Evolutionary conservation across 202 grass and related monocot genomes (phyloP), one percentile per base, ranked within the genome.

Genomic region (Eragrostis tef): DNA sequence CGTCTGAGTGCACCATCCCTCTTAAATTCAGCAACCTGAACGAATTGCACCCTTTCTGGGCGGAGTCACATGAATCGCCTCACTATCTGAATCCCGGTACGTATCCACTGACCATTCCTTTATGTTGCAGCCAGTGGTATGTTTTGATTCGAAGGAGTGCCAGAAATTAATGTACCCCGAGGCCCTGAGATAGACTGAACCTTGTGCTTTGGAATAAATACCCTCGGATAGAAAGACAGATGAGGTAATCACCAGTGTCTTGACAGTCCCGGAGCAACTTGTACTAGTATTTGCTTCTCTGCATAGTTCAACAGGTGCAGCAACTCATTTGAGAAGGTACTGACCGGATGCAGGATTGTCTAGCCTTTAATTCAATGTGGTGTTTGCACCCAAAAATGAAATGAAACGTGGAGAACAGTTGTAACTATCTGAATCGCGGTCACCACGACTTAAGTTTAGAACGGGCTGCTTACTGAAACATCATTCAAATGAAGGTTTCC

Each of bases 1-100:
- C 0, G 43, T 16, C 15, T 10, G 52, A 24, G 25, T 11, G 48
- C 52, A 17, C 74, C 73, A 67, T 43, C 5, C 50, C 49, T 73
- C 60, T 78, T 85, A 74, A 81, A 83, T 83, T 21, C 56, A 27
- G 78, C 59, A 48, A 49, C 31, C 67, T 60, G 45, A 74, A 66
- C 76, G 67, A 70, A 79, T 70, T 71, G 61, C 39, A 27, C 78
- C 61, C 48, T 78, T 68, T 72, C 39, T 43, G 67, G 50, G 69
- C 24, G 52, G 70, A 71, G 42, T 88, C 85, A 88, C 89, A 95
- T 86, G 83, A 82, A 90, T 87, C 67, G 25, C 72, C 31, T 75
- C 43, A 70, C 20, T 19, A 11, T 83, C 77, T 83, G 53, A 21
- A 19, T n/a, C 20, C 50, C 46, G 64, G 43, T 45, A 54, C 16